phyloP scores from a whole-genome alignment of 805 yeast genomes.

The Myxozyma melibiosi region DNA sequence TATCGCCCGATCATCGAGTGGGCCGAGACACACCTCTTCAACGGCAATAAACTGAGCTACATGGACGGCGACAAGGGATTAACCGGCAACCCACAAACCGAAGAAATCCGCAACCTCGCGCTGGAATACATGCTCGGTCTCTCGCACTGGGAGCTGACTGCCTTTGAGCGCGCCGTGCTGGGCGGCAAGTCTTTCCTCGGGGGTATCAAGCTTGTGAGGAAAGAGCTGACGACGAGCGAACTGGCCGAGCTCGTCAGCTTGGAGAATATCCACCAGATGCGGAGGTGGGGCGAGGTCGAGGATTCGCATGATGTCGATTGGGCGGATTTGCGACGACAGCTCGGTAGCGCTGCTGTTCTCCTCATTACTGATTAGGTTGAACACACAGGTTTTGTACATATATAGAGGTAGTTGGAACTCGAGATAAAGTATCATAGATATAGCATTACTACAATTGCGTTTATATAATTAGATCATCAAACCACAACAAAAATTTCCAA shows the following conservation, averaged over 20 bases:
- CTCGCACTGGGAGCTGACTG: slow-evolving; percentile 76
- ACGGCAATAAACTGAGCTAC: slow-evolving; percentile 51
- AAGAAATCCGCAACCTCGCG: slow-evolving; percentile 62
- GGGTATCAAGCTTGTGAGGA: slow-evolving; percentile 65
- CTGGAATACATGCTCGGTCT: slow-evolving; percentile 63
- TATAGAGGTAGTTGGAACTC: neutral
- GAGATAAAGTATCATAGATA: too few species aligned
- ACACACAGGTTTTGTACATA: neutral
- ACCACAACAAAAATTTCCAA: too few species aligned
- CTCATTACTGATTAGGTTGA: slow-evolving; percentile 38
- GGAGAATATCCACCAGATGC: slow-evolving; percentile 83
- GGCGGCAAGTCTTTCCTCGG: slow-evolving; percentile 83
- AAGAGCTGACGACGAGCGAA: slow-evolving; percentile 53
- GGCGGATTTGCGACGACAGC: slow-evolving; percentile 80
- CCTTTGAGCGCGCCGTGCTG: slow-evolving; percentile 86
- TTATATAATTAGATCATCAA: too few species aligned
- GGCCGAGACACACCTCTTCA: slow-evolving; percentile 63
- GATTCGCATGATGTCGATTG: slow-evolving; percentile 98
- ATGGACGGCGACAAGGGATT: slow-evolving; percentile 84
- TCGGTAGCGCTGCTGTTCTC: slow-evolving; percentile 74
- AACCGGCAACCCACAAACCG: slow-evolving; percentile 74
- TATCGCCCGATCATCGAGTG: slow-evolving; percentile 74
- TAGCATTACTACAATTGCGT: too few species aligned
- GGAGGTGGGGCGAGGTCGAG: slow-evolving; percentile 97
- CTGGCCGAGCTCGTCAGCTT: slow-evolving; percentile 75